phyloP scores from a whole-genome alignment of 805 yeast genomes.

The Candida broadrunensis region DNA sequence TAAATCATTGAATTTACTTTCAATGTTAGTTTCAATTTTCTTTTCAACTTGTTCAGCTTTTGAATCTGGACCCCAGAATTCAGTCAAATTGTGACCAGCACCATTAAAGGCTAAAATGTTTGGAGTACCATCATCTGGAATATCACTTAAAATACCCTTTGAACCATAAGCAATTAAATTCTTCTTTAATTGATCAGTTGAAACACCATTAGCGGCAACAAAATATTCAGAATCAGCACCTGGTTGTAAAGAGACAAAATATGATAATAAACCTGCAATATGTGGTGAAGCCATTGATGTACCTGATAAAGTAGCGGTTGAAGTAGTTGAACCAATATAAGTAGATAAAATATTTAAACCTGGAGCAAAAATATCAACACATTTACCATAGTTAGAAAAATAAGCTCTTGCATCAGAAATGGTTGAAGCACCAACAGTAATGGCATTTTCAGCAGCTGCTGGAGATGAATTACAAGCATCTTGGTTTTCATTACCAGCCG shows the following conservation, averaged over 20 bases:
- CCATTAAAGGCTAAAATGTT: slow-evolving; percentile 78
- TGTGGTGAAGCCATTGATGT: slow-evolving; percentile 99
- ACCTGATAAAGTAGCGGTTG: slow-evolving; percentile 85
- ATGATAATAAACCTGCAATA: slow-evolving; percentile 86
- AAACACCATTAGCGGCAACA: slow-evolving; percentile 49
- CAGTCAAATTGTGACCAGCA: slow-evolving; percentile 68
- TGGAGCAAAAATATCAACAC: slow-evolving; percentile 97
- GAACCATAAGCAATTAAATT: slow-evolving; percentile 70
- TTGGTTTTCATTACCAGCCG: slow-evolving; percentile 93
- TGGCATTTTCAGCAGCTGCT: slow-evolving; percentile 77
- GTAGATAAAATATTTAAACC: slow-evolving; percentile 87
- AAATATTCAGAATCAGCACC: slow-evolving; percentile 63
- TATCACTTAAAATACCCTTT: slow-evolving; percentile 52
- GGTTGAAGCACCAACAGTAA: slow-evolving; percentile 95
- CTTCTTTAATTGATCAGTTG: slow-evolving; percentile 76
- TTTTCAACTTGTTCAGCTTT: slow-evolving; percentile 9
- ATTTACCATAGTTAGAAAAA: slow-evolving; percentile 92
- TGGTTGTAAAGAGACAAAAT: slow-evolving; percentile 85
- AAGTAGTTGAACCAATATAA: slow-evolving; percentile 71
- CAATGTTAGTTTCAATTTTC: too few relatives aligned
- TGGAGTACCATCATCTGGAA: slow-evolving; percentile 69
- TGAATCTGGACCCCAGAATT: slow-evolving; percentile 47
- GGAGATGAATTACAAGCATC: slow-evolving; percentile 94
- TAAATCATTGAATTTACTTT: too few relatives aligned
- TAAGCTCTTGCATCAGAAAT: slow-evolving; percentile 86